Evolutionary conservation across 2,329 filamentous ascomycete species (phyloP).

Genomic region (Gnomoniopsis smithogilvyi): DNA sequence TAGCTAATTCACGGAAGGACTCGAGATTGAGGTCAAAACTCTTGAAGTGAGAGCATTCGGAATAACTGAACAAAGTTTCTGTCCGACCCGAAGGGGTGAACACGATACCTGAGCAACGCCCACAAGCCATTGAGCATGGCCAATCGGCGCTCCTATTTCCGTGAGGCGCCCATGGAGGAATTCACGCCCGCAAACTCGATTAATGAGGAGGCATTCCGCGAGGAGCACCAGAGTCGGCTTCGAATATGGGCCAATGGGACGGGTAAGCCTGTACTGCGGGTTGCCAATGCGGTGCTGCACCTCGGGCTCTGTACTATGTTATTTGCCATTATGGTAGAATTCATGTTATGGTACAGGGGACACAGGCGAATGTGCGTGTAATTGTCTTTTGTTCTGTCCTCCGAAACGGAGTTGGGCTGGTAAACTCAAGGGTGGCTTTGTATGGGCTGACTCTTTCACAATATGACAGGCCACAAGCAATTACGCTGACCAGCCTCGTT

Average conservation of each 20-base stretch:
- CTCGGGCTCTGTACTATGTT: constrained; percentile 18
- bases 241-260: not conserved
- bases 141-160: constrained; percentile 23
- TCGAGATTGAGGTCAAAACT: not conserved
- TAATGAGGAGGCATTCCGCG: constrained; percentile 19
- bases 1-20: not conserved
- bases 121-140: constrained; percentile 10
- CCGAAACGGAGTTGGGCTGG: not conserved
- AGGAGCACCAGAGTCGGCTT: constrained; percentile 2
- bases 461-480: constrained; percentile 25
- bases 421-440: not conserved
- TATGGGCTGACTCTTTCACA: not conserved
- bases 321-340: constrained; percentile 18
- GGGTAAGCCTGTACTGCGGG: constrained; percentile 9
- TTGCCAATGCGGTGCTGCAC: constrained; percentile 19
- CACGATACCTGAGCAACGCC: not conserved
- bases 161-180: constrained; percentile 26
- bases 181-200: constrained; percentile 25
- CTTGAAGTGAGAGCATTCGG: too few species aligned
- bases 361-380: constrained; percentile 8
- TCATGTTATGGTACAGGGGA: not conserved
- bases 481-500: constrained; percentile 30
- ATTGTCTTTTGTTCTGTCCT: not conserved
- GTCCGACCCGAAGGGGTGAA: not conserved
- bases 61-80: too few species aligned